Conservation (phyloP, 768 basidiomycete genomes). For the Boletellus ananiceps region DNA sequence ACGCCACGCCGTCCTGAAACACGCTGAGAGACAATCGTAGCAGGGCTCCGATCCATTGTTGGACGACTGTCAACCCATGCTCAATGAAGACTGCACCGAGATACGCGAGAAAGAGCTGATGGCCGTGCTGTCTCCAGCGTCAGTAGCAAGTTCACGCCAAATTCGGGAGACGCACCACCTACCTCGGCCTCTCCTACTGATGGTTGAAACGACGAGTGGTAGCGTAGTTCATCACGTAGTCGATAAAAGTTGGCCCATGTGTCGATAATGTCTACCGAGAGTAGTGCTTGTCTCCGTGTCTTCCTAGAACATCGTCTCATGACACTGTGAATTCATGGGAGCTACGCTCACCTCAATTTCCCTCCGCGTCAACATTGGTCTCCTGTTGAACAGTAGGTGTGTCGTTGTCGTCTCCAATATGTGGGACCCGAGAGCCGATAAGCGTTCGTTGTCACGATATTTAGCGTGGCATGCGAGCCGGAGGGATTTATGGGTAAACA, state of each 20-base stretch:
- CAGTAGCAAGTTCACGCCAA: conserved; percentile 13
- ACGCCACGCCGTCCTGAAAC: conserved; percentile 12
- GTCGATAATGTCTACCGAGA: conserved; percentile 33
- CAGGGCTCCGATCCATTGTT: conserved; percentile 52
- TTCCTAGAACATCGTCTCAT: conserved; percentile 25
- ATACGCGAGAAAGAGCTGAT: conserved; percentile 59
- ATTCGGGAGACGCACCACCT: conserved; percentile 20
- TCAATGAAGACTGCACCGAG: conserved; percentile 59
- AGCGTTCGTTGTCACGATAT: conserved; percentile 55
- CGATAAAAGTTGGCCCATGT: conserved; percentile 37
- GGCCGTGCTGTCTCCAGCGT: conserved; percentile 44
- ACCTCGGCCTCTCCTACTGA: conserved; percentile 35
- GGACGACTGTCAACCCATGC: conserved; percentile 47
- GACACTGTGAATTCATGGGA: conserved; percentile 9
- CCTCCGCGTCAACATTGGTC: conserved; percentile 44
- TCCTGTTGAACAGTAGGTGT: conserved; percentile 42
- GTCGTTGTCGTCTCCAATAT: conserved; percentile 47
- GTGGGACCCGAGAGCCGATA: conserved; percentile 47
- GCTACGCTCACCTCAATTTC: conserved; percentile 50
- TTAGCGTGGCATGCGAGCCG: conserved; percentile 38
- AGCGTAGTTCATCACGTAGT: conserved; percentile 32
- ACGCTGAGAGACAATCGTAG: conserved; percentile 26
- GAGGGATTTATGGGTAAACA: conserved; percentile 67
- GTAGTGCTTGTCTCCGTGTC: conserved; percentile 22
- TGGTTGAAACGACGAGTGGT: conserved; percentile 27